Evolutionary conservation across 2,329 filamentous ascomycete genomes (phyloP), one percentile per base, ranked within the genome.

Genomic region (Septoria linicola): DNA sequence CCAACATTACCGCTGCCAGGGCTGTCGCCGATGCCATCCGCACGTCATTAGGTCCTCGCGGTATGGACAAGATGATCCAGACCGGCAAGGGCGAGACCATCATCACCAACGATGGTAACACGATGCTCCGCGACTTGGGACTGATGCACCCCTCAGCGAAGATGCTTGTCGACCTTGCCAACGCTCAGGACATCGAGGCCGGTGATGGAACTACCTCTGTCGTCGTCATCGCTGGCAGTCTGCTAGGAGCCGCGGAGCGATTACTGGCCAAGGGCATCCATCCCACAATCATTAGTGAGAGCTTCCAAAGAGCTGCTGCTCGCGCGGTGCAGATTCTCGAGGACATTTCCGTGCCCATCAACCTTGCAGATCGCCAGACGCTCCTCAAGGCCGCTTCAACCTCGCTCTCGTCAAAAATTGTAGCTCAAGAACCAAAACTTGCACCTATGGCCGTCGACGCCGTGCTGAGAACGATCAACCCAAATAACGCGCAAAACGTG

Each of bases 91-190:
- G 92, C 75, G 89, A 95, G 73, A 96, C 91, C 52, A 93, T 97
- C 72, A 99, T 99, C 76, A 99, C 93, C 68, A 99, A 99, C 79
- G 93, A 99, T 75, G 93, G 93, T 72, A 95, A 95, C 77, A 99
- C 93, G 51, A 99, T 99, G 92, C 77, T 99, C 68, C 95, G 88
- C 77, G 92, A 92, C 78, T 97, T 99, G 93, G 88, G 89, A 60
- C 93, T 99, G 62, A 90, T 99, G 87, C 93, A 99, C 70, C 93
- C 93, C n/a, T 95, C 95, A 41, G 93, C 93, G 44, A 96, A 96
- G 78, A 99, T 99, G 93, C 80, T 99, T 62, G 93, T 99, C 67
- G 91, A 99, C 72, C 82, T 99, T 57, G 95, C 92, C 66, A 89
- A 93, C 62, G 93, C 93, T 60, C 93, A 99, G 73, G 93, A 99